Conservation (phyloP, 176 grass and related monocot genomes). For the Oryza rufipogon region DNA sequence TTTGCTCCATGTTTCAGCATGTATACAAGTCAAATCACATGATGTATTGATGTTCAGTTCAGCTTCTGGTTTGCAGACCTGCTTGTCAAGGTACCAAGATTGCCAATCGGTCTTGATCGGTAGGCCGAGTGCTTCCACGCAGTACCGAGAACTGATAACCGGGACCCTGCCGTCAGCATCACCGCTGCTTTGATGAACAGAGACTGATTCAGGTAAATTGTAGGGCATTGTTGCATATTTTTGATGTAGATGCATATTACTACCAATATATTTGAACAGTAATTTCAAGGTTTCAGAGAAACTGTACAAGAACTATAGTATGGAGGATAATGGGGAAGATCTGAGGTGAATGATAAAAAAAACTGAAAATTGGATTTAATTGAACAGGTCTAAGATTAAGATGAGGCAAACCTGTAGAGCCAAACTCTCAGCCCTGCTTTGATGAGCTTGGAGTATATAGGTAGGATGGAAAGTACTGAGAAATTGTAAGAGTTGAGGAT, state of each 20-base stretch:
- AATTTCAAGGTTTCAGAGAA: not conserved
- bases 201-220: not conserved
- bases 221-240: not conserved
- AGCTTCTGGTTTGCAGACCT: constrained; percentile 42
- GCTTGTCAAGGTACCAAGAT: constrained; percentile 74
- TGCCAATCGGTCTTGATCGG: constrained; percentile 65
- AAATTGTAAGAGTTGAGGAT: constrained; percentile 69
- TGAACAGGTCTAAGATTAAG: not conserved
- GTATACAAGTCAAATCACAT: not conserved
- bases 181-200: constrained; percentile 51
- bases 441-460: constrained; percentile 78
- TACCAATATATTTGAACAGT: not conserved
- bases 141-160: constrained; percentile 76
- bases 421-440: constrained; percentile 82
- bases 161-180: constrained; percentile 83
- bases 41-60: constrained; percentile 24
- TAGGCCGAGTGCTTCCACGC: constrained; percentile 65
- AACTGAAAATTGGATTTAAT: not conserved
- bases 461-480: constrained; percentile 65
- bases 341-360: not conserved
- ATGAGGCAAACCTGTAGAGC: constrained; percentile 76
- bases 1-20: not conserved
- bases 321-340: not conserved
- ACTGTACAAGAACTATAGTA: not conserved
- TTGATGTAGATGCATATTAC: not conserved